Percentiles rank a stretch among this genome's conserved stretches.
Evolutionary conservation across 1,139 yeast genomes (phyloP).

Genomic region (Saccharomyces hybrid): DNA sequence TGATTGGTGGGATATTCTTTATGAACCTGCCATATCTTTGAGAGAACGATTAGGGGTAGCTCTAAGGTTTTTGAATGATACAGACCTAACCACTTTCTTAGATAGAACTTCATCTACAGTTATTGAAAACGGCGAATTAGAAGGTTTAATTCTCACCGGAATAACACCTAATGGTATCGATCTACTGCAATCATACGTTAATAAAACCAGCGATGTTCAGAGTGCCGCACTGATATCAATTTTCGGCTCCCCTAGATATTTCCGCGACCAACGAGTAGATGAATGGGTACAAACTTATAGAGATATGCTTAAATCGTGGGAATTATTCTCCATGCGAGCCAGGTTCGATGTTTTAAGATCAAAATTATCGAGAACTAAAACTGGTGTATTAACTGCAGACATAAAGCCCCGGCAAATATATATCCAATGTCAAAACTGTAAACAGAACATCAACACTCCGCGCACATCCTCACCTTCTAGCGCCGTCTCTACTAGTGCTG

Average conservation of each 20-base stretch:
- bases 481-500: not conserved
- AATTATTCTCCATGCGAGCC: conserved; percentile 68
- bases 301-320: conserved; percentile 76
- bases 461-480: not conserved
- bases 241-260: conserved; percentile 78
- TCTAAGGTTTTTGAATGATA: conserved; percentile 70
- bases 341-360: conserved; percentile 76
- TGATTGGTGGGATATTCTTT: conserved; percentile 94
- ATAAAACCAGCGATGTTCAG: conserved; percentile 85
- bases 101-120: conserved; percentile 66
- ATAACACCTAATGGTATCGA: conserved; percentile 78
- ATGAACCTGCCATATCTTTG: conserved; percentile 80
- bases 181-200: conserved; percentile 78
- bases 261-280: conserved; percentile 59
- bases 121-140: conserved; percentile 72
- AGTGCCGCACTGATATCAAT: conserved; percentile 80
- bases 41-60: conserved; percentile 90
- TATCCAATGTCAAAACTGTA: conserved; percentile 76
- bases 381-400: conserved; percentile 43
- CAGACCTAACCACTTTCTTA: conserved; percentile 62
- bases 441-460: conserved; percentile 50
- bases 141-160: conserved; percentile 86
- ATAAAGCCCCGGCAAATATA: conserved; percentile 68
- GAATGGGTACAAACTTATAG: conserved; percentile 77
- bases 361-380: conserved; percentile 48